A percentile compares a stretch with the other conserved stretches of the same genome.
These are phyloP conservation scores for Pichia rugopelliculosa DNA, from an alignment of 805 yeast genomes.

Conservation along the genomic window DNA sequence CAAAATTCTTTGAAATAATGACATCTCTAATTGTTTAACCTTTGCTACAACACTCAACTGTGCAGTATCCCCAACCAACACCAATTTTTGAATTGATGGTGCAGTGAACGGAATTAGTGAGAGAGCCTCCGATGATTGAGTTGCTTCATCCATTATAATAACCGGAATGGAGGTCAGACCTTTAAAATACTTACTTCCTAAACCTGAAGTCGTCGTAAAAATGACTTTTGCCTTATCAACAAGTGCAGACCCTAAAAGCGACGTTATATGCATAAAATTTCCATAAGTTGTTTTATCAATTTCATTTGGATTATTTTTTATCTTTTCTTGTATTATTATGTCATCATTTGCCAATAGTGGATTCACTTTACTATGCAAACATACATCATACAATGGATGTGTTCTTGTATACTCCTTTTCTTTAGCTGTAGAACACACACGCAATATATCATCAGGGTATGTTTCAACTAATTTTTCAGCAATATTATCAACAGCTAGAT, in stretches of 20 bases:
- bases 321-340: conserved; percentile 36
- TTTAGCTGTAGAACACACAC: conserved; percentile 52
- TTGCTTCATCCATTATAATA: conserved; percentile 69
- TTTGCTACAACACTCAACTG: conserved; percentile 65
- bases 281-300: too few species aligned
- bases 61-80: conserved; percentile 69
- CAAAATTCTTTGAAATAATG: conserved; percentile 60
- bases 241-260: conserved; percentile 37
- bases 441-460: conserved; percentile 42
- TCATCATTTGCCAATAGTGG: conserved; percentile 39
- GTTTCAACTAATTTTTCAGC: conserved; percentile 56
- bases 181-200: conserved; percentile 59
- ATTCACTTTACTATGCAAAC: conserved; percentile 54
- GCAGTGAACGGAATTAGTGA: conserved; percentile 61
- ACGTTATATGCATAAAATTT: conserved; percentile 24
- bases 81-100: conserved; percentile 59
- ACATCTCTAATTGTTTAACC: conserved; percentile 55
- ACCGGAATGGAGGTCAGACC: conserved; percentile 45
- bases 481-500: conserved; percentile 66
- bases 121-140: conserved; percentile 65
- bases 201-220: conserved; percentile 63
- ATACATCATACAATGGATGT: conserved; percentile 52
- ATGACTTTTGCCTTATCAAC: conserved; percentile 33
- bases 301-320: conserved; percentile 43
- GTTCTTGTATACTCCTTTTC: conserved; percentile 47